Percentiles rank a stretch among this genome's conserved stretches.
phyloP scores from a whole-genome alignment of 2,329 filamentous ascomycete species.

The Colletotrichum sp. region DNA sequence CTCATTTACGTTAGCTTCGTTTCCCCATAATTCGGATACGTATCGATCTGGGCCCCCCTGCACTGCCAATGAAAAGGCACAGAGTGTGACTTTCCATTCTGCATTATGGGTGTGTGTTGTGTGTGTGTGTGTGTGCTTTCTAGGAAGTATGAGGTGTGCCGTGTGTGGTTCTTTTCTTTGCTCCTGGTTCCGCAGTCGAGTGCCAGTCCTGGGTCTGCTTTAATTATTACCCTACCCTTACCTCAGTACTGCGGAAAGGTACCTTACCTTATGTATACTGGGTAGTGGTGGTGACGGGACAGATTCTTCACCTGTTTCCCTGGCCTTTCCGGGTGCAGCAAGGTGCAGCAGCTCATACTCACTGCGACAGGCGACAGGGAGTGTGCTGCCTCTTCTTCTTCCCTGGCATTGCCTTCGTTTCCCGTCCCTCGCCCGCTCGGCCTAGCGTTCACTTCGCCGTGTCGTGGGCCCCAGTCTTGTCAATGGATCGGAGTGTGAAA shows the following conservation, averaged over 20 bases:
- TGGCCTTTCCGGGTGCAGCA: conserved; percentile 7
- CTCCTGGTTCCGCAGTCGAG: neutral
- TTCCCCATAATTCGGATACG: conserved; percentile 19
- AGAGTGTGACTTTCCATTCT: neutral
- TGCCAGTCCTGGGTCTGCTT: neutral
- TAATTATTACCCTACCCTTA: conserved; percentile 10
- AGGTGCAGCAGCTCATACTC: neutral
- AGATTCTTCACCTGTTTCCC: neutral
- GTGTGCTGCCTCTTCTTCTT: neutral
- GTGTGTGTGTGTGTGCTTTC: neutral
- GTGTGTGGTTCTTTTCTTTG: neutral
- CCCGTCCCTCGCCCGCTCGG: neutral
- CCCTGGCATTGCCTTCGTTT: neutral
- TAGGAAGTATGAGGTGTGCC: too few species aligned
- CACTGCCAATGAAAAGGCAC: neutral
- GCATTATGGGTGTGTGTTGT: neutral
- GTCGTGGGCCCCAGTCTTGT: neutral
- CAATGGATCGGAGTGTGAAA: conserved; percentile 16
- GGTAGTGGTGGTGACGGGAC: neutral
- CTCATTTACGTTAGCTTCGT: neutral
- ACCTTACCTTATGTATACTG: too few species aligned
- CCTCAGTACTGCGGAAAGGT: neutral
- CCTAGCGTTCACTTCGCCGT: neutral
- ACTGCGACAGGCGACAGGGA: neutral
- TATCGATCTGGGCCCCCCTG: neutral